Evolutionary conservation across 2,329 filamentous ascomycete species (phyloP), one percentile per base, ranked within the genome.

Genomic region (Diaporthe batatas): DNA sequence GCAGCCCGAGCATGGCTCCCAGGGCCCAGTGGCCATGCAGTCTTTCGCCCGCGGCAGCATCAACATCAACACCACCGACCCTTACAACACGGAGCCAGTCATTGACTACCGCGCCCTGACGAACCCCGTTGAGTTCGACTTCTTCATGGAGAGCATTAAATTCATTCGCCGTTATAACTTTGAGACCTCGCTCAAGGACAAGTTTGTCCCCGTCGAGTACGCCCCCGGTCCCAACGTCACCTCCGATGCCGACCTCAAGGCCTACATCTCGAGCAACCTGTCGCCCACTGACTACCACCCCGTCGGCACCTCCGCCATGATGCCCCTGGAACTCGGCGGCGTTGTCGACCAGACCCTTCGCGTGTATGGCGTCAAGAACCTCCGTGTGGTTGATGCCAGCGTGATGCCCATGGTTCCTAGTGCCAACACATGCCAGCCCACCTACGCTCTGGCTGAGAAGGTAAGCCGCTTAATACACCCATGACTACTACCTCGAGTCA

Each of bases 331-430:
- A 42, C 77, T 82, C 8, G 84, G 83, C 8, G 84, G 84, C 39
- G 83, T 85, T 18, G 84, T 85, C 1, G 80, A 83, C 71, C 74
- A 81, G 68, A 76, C 80, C 11, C 75, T 85, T 29, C 73, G 79
- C 42, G 84, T 85, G 0, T 84, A 65, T 8, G 44, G 62, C 16
- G 81, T 80, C 21, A 76, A 77, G 49, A 83, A 83, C 68, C 75
- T 86, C 54, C 79, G 84, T 16, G 78, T 85, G 34, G 83, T 84
- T 3, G 84, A 86, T 72, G 81, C 81, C 7, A 81, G 81, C 39
- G 79, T 85, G 49, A 81, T 85, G 36, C 84, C 84, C 12, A 76
- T 84, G 53, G 79, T 85, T 39, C 83, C 83, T 7, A 72, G 76
- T 25, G 78, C 78, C 7, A 79, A 80, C 72, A 74, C 78, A 42